Conservation (phyloP, 1,284 basidiomycete species). For the Malassezia sympodialis region DNA sequence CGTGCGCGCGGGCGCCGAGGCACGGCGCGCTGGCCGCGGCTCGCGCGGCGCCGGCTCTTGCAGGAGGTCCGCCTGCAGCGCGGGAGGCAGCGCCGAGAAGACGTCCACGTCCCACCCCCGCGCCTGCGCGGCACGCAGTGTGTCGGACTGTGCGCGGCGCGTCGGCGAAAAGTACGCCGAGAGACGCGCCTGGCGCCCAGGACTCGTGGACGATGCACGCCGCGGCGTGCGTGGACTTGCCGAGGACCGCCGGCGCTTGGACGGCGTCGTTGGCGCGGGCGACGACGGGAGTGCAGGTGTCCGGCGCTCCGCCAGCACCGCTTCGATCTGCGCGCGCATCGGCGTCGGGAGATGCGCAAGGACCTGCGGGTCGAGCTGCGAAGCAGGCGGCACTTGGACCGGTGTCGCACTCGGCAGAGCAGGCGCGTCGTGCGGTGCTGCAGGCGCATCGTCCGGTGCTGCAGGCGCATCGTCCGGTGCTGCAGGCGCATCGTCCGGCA, state of each 20-base stretch:
- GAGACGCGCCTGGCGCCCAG: background rate
- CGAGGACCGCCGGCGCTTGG: background rate
- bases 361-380: conserved; percentile 31
- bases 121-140: conserved; percentile 17
- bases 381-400: conserved; percentile 31
- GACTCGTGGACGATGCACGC: background rate
- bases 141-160: background rate
- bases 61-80: conserved; percentile 28
- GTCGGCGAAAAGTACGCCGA: background rate
- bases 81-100: conserved; percentile 29
- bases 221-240: background rate
- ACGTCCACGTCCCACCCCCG: conserved; percentile 27
- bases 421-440: conserved; percentile 11
- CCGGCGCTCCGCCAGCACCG: conserved; percentile 1
- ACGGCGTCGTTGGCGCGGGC: background rate
- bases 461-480: too few relatives aligned
- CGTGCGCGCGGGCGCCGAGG: conserved; percentile 16
- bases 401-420: conserved; percentile 18
- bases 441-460: background rate
- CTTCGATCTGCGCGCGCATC: conserved; percentile 28
- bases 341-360: conserved; percentile 24
- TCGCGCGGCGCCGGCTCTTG: conserved; percentile 19
- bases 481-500: too few relatives aligned
- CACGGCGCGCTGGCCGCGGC: conserved; percentile 5
- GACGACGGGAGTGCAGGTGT: conserved; percentile 2